A percentile compares a stretch with the other conserved stretches of the same genome.
Evolutionary conservation across 2,329 filamentous ascomycete genomes (phyloP).

Genomic region (Claviceps capensis): DNA sequence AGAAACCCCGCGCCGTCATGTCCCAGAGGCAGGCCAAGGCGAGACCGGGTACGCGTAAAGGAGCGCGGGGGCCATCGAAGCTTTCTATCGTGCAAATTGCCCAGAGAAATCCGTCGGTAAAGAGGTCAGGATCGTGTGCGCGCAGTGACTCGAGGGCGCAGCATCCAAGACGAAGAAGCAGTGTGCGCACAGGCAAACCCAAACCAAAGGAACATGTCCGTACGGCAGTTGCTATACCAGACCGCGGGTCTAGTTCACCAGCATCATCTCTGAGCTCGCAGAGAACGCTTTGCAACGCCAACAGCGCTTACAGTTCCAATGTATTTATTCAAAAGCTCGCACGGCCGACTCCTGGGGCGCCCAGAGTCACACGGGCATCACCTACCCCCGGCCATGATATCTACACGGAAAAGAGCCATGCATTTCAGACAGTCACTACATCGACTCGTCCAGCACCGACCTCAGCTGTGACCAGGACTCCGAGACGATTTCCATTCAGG

Average conservation of each 20-base stretch:
- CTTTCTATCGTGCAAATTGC: too few relatives aligned
- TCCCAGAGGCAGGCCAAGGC: too few relatives aligned
- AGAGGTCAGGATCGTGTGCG: too few relatives aligned
- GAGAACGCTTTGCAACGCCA: slow-evolving; percentile 39
- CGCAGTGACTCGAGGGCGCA: too few relatives aligned
- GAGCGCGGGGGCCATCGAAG: too few relatives aligned
- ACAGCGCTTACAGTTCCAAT: slow-evolving; percentile 49
- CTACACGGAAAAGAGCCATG: slow-evolving; percentile 10
- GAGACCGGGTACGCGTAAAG: too few relatives aligned
- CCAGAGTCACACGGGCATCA: not conserved
- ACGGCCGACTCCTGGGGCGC: slow-evolving; percentile 17
- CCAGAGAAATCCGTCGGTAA: too few relatives aligned
- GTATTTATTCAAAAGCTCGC: slow-evolving; percentile 41
- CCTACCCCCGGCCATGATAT: not conserved
- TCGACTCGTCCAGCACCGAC: not conserved
- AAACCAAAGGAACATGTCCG: slow-evolving; percentile 4
- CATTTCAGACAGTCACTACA: not conserved
- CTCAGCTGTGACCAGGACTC: not conserved
- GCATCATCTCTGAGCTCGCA: slow-evolving; percentile 28
- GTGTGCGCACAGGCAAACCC: slow-evolving; percentile 1
- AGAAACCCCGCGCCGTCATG: too few relatives aligned
- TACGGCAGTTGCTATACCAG: slow-evolving; percentile 17
- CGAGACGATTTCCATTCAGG: not conserved
- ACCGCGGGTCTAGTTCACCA: slow-evolving; percentile 37
- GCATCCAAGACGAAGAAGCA: not conserved